A percentile compares a stretch with the other conserved stretches of the same genome.
Evolutionary conservation across 768 basidiomycete species (phyloP).

Genomic region (Cantharellus cinnabarinus): DNA sequence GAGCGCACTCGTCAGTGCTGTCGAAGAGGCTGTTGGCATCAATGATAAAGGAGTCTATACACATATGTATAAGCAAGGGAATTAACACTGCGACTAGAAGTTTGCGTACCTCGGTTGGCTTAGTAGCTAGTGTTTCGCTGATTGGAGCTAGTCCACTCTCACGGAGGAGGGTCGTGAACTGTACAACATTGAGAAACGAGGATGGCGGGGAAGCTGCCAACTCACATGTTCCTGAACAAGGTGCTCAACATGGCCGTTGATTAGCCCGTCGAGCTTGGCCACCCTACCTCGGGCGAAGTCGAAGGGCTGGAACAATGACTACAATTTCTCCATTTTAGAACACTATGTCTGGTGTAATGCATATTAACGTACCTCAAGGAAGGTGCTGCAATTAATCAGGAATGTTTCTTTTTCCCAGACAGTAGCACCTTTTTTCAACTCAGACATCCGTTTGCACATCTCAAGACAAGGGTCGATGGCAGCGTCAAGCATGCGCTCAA

Average conservation of each 20-base stretch:
- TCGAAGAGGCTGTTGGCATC: slow-evolving; percentile 41
- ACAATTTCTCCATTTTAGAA: background rate
- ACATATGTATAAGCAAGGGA: background rate
- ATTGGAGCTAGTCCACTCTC: slow-evolving; percentile 23
- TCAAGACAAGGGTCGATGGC: slow-evolving; percentile 71
- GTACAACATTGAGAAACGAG: slow-evolving; percentile 13
- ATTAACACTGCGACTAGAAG: background rate
- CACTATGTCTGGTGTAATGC: background rate
- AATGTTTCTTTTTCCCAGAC: slow-evolving; percentile 73
- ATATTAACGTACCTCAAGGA: slow-evolving; percentile 43
- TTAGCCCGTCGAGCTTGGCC: slow-evolving; percentile 31
- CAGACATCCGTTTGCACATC: slow-evolving; percentile 47
- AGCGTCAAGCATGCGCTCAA: slow-evolving; percentile 57
- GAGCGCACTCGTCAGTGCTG: slow-evolving; percentile 41
- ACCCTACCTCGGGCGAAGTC: slow-evolving; percentile 46
- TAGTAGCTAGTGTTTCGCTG: slow-evolving; percentile 17
- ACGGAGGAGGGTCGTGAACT: slow-evolving; percentile 15
- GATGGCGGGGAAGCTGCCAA: slow-evolving; percentile 2
- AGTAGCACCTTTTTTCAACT: slow-evolving; percentile 32
- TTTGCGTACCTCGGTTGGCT: slow-evolving; percentile 17
- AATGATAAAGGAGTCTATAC: slow-evolving; percentile 54
- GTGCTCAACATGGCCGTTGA: slow-evolving; percentile 38
- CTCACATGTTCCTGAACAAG: slow-evolving; percentile 74
- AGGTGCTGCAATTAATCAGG: slow-evolving; percentile 67
- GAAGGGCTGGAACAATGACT: slow-evolving; percentile 49